A percentile compares a stretch with the other conserved stretches of the same genome.
phyloP scores from a whole-genome alignment of 176 grass and related monocot species.

The Themeda triandra region DNA sequence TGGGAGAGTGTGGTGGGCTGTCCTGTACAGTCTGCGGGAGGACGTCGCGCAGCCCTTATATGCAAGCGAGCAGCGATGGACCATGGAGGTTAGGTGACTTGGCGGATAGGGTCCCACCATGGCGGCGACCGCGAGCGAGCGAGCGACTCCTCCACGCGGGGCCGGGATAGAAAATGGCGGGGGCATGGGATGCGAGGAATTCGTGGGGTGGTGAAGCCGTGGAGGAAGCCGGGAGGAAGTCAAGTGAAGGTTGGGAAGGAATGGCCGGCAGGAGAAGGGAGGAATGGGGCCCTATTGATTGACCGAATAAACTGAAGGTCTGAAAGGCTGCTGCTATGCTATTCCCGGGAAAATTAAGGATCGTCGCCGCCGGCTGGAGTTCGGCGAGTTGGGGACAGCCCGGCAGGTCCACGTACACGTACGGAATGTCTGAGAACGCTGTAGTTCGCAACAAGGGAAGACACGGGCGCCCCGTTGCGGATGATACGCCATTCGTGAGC shows the following conservation, averaged over 20 bases:
- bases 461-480: too few relatives aligned
- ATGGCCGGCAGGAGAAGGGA: too few relatives aligned
- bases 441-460: too few relatives aligned
- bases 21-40: slow-evolving; percentile 38
- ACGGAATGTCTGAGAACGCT: too few relatives aligned
- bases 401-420: too few relatives aligned
- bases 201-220: neutral
- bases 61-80: neutral
- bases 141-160: neutral
- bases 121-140: too few relatives aligned
- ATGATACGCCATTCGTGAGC: too few relatives aligned
- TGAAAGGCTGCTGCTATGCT: too few relatives aligned
- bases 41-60: slow-evolving; percentile 18
- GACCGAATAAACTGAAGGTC: neutral
- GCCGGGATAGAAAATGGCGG: neutral
- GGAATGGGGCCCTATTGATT: neutral
- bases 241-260: neutral
- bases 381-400: too few relatives aligned
- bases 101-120: slow-evolving; percentile 14
- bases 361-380: too few relatives aligned
- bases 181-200: too few relatives aligned
- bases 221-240: neutral
- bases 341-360: too few relatives aligned
- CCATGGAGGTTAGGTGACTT: slow-evolving; percentile 20
- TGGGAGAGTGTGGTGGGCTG: slow-evolving; percentile 36